Evolutionary conservation across 352 stramenopile genomes (phyloP).

Genomic region (Pythium aquatile): DNA sequence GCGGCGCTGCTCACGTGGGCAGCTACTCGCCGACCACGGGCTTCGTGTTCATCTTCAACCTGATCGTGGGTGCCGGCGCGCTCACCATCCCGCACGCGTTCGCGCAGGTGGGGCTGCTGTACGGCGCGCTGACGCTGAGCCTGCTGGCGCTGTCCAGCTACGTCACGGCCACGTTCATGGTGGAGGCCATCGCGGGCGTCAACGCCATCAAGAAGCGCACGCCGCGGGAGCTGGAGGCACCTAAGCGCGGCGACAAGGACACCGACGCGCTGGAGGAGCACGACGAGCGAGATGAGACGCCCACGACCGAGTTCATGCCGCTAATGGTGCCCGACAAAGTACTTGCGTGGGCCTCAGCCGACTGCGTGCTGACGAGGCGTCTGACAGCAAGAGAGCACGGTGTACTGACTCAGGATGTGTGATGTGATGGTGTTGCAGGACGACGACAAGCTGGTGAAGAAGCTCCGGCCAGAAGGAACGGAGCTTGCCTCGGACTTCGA

Average conservation of each 20-base stretch:
- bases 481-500: constrained; percentile 55
- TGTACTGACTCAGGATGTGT: background rate
- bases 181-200: constrained; percentile 78
- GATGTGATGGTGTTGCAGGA: constrained; percentile 27
- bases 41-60: constrained; percentile 92
- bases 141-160: constrained; percentile 73
- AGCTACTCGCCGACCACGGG: constrained; percentile 85
- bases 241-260: constrained; percentile 21
- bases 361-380: constrained; percentile 1
- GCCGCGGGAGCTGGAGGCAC: constrained; percentile 38
- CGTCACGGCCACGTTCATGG: constrained; percentile 84
- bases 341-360: constrained; percentile 24
- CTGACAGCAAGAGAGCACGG: background rate
- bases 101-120: constrained; percentile 77
- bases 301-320: constrained; percentile 64
- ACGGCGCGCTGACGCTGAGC: constrained; percentile 56
- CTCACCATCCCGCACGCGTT: constrained; percentile 87
- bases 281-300: constrained; percentile 39
- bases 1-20: constrained; percentile 44
- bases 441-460: constrained; percentile 54
- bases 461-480: constrained; percentile 36
- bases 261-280: constrained; percentile 29
- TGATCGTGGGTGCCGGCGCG: constrained; percentile 83
- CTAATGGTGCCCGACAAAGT: constrained; percentile 77
- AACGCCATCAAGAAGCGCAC: constrained; percentile 69